These are phyloP conservation scores for Clarireedia homoeocarpa DNA, from an alignment of 2,329 filamentous ascomycete species.

Conservation along the genomic window DNA sequence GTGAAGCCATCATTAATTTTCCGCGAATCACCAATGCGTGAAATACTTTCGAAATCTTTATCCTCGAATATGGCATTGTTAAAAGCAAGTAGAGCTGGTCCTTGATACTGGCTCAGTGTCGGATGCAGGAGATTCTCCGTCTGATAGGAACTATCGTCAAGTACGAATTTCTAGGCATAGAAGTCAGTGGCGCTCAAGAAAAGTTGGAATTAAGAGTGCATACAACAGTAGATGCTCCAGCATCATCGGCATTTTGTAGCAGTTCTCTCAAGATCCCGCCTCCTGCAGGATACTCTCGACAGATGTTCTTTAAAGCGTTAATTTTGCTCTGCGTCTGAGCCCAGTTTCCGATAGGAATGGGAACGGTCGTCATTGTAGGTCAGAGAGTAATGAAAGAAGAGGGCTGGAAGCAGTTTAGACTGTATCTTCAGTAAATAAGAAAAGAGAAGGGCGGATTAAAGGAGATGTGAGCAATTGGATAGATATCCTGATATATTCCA, in stretches of 20 bases:
- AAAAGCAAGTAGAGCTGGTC: slow-evolving; percentile 29
- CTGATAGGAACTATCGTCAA: slow-evolving; percentile 26
- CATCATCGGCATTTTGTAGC: slow-evolving; percentile 95
- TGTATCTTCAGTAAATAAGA: neutral
- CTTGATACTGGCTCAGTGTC: slow-evolving; percentile 28
- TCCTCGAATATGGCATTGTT: slow-evolving; percentile 29
- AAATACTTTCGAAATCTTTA: slow-evolving; percentile 28
- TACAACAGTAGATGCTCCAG: slow-evolving; percentile 71
- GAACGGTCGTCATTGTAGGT: slow-evolving; percentile 11
- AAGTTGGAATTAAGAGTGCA: neutral
- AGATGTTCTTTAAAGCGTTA: slow-evolving; percentile 27
- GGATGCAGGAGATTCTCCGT: slow-evolving; percentile 21
- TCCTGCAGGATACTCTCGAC: slow-evolving; percentile 63
- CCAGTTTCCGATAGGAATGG: slow-evolving; percentile 13
- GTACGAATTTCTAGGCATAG: slow-evolving; percentile 17
- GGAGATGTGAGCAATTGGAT: too few relatives aligned
- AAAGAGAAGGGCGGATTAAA: neutral
- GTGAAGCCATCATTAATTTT: slow-evolving; percentile 27
- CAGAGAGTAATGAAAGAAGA: too few relatives aligned
- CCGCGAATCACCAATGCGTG: slow-evolving; percentile 26
- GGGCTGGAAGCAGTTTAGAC: neutral
- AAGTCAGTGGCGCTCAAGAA: neutral
- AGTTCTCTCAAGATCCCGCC: slow-evolving; percentile 78
- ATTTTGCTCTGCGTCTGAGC: slow-evolving; percentile 25
- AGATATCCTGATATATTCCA: too few relatives aligned